Evolutionary conservation across 2,329 filamentous ascomycete genomes (phyloP), one percentile per base, ranked within the genome.

Genomic region (Colletotrichum trifolii): DNA sequence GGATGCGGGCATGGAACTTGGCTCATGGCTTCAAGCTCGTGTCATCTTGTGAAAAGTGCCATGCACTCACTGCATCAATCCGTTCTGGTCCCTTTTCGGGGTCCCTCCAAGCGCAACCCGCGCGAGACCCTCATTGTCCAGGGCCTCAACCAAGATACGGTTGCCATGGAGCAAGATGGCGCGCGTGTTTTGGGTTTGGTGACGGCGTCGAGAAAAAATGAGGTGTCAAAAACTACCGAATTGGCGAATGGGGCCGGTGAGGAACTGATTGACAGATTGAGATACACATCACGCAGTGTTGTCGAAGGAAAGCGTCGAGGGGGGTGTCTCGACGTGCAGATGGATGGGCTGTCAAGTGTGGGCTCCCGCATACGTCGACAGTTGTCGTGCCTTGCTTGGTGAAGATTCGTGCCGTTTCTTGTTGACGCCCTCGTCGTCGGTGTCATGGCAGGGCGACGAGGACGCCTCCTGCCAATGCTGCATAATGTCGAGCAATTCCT

Each of bases 161-260:
- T 50, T 15, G 6, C 42, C 40, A 15, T 49, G 33, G 49, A 33
- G 49, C 50, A 13, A 54, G 56, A 54, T 54, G 48, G 33, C 42
- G 42, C 10, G 42, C 6, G 33, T 52, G 43, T 55, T 35, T 40
- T 25, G 25, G 25, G 25, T 50, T n/a, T 63, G 34, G 40, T 62
- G 53, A 62, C 42, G 25, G 38, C n/a, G 40, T 40, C 60, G 34
- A 52, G 15, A 5, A 52, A 62, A 52, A 40, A 34, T 43, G 60
- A 49, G 48, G 38, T 43, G 60, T 60, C 54, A 54, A 39, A 38
- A 36, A 49, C 54, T 50, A 50, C 48, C 36, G 45, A 54, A 64
- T 48, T 60, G 25, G 56, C 49, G 42, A 46, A 48, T 3, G 49
- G 56, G 39, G 43, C 49, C 49, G 47, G 33, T 36, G 42, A 45